A percentile compares a stretch with the other conserved stretches of the same genome.
Conservation (phyloP, 805 yeast genomes). For the Metschnikowia anglica region DNA sequence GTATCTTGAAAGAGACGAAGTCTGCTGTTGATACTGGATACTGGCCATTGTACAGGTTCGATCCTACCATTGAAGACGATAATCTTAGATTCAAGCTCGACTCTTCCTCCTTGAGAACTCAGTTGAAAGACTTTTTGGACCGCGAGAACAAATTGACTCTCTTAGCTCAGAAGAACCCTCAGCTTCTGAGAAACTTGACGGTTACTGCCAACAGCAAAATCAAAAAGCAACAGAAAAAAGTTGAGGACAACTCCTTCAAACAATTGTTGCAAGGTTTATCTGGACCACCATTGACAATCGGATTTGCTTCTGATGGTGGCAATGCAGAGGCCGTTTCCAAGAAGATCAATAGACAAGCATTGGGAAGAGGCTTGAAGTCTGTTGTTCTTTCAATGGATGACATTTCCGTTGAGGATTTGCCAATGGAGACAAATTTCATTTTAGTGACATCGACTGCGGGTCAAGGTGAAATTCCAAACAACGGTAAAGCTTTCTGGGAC, state of each 20-base stretch:
- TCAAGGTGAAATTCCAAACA: slow-evolving; percentile 84
- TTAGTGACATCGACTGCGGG: slow-evolving; percentile 77
- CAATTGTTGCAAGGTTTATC: slow-evolving; percentile 79
- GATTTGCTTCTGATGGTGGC: slow-evolving; percentile 92
- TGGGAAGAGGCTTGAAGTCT: slow-evolving; percentile 74
- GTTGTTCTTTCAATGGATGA: slow-evolving; percentile 70
- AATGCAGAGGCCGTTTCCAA: slow-evolving; percentile 81
- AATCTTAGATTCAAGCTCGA: slow-evolving; percentile 74
- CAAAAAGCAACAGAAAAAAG: slow-evolving; percentile 55
- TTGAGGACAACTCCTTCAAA: slow-evolving; percentile 75
- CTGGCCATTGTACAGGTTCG: slow-evolving; percentile 91
- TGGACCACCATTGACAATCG: slow-evolving; percentile 87
- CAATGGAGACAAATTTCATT: slow-evolving; percentile 66
- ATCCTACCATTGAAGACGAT: slow-evolving; percentile 57
- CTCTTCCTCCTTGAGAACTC: slow-evolving; percentile 76
- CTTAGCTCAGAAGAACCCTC: slow-evolving; percentile 68
- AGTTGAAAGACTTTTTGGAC: slow-evolving; percentile 75
- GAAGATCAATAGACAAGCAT: slow-evolving; percentile 73
- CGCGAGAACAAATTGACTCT: slow-evolving; percentile 86
- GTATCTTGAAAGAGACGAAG: slow-evolving; percentile 82
- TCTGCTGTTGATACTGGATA: slow-evolving; percentile 89
- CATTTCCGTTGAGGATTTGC: slow-evolving; percentile 66
- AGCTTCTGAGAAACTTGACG: slow-evolving; percentile 69
- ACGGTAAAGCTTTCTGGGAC: slow-evolving; percentile 79
- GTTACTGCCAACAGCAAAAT: slow-evolving; percentile 59